Percentiles rank a stretch among this genome's conserved stretches.
Evolutionary conservation across 2,329 filamentous ascomycete genomes (phyloP).

Genomic region (Colletotrichum graminicola): DNA sequence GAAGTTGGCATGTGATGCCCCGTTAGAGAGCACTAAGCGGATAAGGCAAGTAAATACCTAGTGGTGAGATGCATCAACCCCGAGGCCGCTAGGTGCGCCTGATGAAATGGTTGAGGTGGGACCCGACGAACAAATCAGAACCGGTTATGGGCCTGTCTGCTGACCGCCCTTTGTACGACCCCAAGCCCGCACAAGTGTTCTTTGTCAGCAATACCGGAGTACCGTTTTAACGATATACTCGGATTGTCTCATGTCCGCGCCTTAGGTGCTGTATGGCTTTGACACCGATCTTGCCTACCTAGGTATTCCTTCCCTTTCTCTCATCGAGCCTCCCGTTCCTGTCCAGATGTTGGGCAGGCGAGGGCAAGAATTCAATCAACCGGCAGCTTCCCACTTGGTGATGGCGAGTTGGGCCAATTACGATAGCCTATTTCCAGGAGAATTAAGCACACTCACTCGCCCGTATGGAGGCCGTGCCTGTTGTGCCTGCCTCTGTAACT

Average conservation of each 20-base stretch:
- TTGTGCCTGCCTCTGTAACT: neutral
- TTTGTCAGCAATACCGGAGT: neutral
- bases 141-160: neutral
- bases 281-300: neutral
- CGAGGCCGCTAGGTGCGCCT: neutral
- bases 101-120: constrained; percentile 2
- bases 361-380: neutral
- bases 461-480: neutral
- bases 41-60: neutral
- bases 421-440: neutral
- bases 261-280: neutral
- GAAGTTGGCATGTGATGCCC: constrained; percentile 43
- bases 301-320: neutral
- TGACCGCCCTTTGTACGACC: constrained; percentile 23
- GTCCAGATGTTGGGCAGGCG: constrained; percentile 17
- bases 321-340: neutral
- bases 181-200: no score
- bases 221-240: constrained; percentile 28
- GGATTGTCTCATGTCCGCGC: constrained; percentile 35
- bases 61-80: neutral
- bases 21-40: constrained; percentile 33
- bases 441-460: neutral
- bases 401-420: neutral
- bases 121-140: constrained; percentile 2
- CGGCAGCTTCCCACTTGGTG: neutral